Evolutionary conservation across 164 flowering plant genomes (phyloP).

Genomic region (Chimonanthus praecox): DNA sequence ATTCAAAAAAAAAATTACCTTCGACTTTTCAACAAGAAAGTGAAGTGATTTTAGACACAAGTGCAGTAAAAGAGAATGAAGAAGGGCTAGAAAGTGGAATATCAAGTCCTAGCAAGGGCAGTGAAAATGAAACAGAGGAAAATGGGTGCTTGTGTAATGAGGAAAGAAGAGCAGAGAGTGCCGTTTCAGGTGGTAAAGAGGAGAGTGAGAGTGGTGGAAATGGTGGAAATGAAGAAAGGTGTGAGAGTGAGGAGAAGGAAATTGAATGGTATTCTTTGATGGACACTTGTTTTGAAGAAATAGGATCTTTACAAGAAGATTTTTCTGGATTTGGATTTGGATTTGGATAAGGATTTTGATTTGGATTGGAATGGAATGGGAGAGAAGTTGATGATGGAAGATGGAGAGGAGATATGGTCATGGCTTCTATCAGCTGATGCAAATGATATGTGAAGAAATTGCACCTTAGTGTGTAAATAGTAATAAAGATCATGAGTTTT

Average conservation of each 20-base stretch:
- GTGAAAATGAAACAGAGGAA: not conserved
- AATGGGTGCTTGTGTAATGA: not conserved
- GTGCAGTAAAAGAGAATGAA: not conserved
- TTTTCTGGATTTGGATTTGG: not conserved
- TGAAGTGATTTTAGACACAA: not conserved
- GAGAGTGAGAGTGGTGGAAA: constrained; percentile 13
- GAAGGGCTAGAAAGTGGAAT: constrained; percentile 8
- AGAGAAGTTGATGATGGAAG: constrained; percentile 13
- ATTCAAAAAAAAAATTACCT: not conserved
- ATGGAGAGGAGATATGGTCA: constrained; percentile 24
- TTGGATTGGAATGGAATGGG: constrained; percentile 26
- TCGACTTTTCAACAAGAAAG: not conserved
- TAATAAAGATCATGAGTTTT: too few relatives aligned
- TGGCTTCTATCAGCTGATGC: constrained; percentile 19
- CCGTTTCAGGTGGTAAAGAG: not conserved
- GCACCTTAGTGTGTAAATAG: too few relatives aligned
- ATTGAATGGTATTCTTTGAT: constrained; percentile 6
- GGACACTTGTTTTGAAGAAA: constrained; percentile 7
- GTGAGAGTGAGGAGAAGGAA: constrained; percentile 7
- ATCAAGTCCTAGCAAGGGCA: not conserved
- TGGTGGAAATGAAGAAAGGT: constrained; percentile 13
- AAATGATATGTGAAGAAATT: not conserved
- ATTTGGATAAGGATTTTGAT: not conserved
- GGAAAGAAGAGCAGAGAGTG: not conserved
- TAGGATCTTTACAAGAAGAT: constrained; percentile 9